phyloP scores from a whole-genome alignment of 176 grass and related monocot genomes.

The Oryza longistaminata region DNA sequence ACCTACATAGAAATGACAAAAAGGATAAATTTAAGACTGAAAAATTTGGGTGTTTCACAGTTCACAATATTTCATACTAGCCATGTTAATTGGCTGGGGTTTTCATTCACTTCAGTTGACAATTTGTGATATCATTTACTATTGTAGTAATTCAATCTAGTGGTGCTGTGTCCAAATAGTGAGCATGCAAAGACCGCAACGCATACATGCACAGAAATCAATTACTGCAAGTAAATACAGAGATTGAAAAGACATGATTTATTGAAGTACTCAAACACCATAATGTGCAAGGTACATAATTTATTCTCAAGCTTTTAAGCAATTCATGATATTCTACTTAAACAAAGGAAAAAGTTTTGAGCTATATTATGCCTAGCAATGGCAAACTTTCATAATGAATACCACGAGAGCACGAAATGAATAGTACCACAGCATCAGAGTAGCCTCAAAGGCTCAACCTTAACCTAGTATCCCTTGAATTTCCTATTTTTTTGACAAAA shows the following conservation, averaged over 20 bases:
- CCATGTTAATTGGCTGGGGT: not conserved
- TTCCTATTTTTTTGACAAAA: not conserved
- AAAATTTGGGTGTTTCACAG: not conserved
- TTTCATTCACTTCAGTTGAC: not conserved
- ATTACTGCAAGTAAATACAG: not conserved
- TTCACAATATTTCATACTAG: not conserved
- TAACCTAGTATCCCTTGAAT: not conserved
- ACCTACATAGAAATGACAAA: slow-evolving; percentile 57
- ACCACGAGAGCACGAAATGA: not conserved
- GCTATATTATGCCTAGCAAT: not conserved
- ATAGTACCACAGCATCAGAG: not conserved
- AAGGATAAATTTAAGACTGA: not conserved
- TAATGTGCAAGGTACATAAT: not conserved
- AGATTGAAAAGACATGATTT: not conserved
- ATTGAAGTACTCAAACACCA: not conserved
- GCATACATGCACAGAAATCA: not conserved
- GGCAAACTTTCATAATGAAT: not conserved
- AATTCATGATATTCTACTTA: not conserved
- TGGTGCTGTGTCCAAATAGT: not conserved
- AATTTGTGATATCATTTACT: not conserved
- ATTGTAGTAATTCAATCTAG: not conserved
- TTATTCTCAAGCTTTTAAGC: not conserved
- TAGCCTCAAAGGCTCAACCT: not conserved
- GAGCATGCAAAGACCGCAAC: not conserved
- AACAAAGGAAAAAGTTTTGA: not conserved